Base-by-base conservation (phyloP, 2,329 filamentous ascomycete genomes). In the Parascedosporium putredinis region DNA sequence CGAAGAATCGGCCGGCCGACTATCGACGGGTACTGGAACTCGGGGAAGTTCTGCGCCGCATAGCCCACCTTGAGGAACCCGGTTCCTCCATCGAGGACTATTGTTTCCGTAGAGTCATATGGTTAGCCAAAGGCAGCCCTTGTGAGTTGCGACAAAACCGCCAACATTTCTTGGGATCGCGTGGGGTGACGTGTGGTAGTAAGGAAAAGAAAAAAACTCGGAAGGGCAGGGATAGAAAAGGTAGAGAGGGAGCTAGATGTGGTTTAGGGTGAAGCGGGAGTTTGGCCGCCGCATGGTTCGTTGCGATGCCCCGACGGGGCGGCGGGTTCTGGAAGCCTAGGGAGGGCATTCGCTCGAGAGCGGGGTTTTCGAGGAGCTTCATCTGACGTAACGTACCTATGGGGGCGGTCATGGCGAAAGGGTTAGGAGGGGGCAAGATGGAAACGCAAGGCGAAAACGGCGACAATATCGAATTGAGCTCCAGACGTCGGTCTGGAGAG, bases 31-130 rank as follows among this genome's bases (percentile, higher is more conserved):
- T 90, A 97, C 72, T 97, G 91, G 71, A 94, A 88, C 73, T 97
- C 93, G 67, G 93, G 93, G 73, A 98, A 98, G 77, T 98, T 98
- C 78, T 97, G 90, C 63, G 86, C 93, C 64, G 93, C 93, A 75
- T 97, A 98, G 69, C 93, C 93, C 73, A 95, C 93, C 74, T 98
- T 98, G 70, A 98, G 85, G 79, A 98, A 98, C 71, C 93, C 93
- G 66, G 93, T 98, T 71, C 93, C 93, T 79, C 93, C 93, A 78
- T 98, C 93, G 79, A 98, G 91, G 67, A 98, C 93, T 97, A 57
- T 29, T 51, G 50, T 36, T 29, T 22, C n/a, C n/a, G n/a, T n/a
- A n/a, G n/a, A n/a, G n/a, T n/a, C n/a, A n/a, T n/a, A n/a, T n/a
- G n/a, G n/a, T n/a, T n/a, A n/a, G n/a, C n/a, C n/a, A n/a, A n/a